Evolutionary conservation across 352 stramenopile species (phyloP).

Genomic region (Phytophthora sansomeana): DNA sequence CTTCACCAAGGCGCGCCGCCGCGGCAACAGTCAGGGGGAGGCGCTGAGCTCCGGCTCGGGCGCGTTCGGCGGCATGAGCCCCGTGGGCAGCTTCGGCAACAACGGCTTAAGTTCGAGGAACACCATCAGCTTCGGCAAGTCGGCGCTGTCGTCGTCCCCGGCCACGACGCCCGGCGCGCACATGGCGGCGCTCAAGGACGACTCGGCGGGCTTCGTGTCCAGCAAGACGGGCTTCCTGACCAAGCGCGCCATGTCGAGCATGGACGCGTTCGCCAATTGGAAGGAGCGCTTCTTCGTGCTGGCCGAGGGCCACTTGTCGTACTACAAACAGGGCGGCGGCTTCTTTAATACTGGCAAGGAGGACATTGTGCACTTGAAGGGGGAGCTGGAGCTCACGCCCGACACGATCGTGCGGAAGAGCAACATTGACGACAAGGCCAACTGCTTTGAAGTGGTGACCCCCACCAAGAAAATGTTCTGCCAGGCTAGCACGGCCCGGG

Average conservation of each 20-base stretch:
- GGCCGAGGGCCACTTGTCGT: conserved; percentile 83
- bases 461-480: conserved; percentile 89
- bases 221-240: conserved; percentile 89
- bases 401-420: conserved; percentile 86
- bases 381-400: conserved; percentile 80
- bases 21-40: conserved; percentile 74
- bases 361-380: conserved; percentile 88
- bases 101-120: conserved; percentile 40
- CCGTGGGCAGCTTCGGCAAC: conserved; percentile 41
- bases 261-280: conserved; percentile 91
- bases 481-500: conserved; percentile 77
- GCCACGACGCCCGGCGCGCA: conserved; percentile 20
- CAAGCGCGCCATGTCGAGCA: conserved; percentile 88
- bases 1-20: conserved; percentile 73
- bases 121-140: conserved; percentile 68
- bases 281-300: conserved; percentile 91
- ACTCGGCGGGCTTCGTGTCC: conserved; percentile 61
- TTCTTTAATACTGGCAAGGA: conserved; percentile 90
- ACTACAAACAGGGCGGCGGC: conserved; percentile 88
- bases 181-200: conserved; percentile 35
- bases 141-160: conserved; percentile 27
- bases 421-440: conserved; percentile 88
- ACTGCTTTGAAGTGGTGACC: conserved; percentile 89
- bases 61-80: conserved; percentile 53
- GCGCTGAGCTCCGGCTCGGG: conserved; percentile 38